Base-by-base conservation (phyloP, 805 yeast genomes). In the Wickerhamiella shivajii region DNA sequence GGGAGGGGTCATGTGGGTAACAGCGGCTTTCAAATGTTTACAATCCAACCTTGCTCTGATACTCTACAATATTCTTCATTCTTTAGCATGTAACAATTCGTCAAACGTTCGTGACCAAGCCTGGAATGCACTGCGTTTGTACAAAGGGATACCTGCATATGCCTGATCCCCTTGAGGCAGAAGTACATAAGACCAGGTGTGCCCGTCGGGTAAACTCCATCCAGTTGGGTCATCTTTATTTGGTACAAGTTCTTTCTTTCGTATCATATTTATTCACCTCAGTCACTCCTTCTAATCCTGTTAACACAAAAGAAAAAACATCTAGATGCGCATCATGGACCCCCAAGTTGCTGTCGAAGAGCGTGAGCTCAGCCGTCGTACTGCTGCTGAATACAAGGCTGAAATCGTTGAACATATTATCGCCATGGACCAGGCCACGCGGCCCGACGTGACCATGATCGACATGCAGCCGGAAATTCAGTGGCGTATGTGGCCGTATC, bases 401-500 rank as follows among this genome's bases (percentile, higher is more conserved):
- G 60, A 56, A 27, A 51, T 60, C 22, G 42, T 52, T 12, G 44
- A 41, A 20, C 60, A 61, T 38, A 47, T 56, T 51, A 38, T 46
- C 11, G 42, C 39, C 21, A 38, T 60, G 46, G 59, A 55, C 39
- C 44, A 35, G 27, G 40, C 29, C 18, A 51, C 59, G 15, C 42
- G 64, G 37, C 79, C 87, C 11, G 63, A 69, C 50, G 47, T 73
- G 40, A 51, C 67, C 49, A 61, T 83, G 58, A 78, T 80, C 44
- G 73, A 70, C 38, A 78, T 78, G 49, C 96, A 84, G 55, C 95
- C 95, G 9, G 90, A 81, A 49, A 63, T 84, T 41, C 71, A 74
- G 36, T 70, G 79, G 55, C 60, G 63, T 30, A 66, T 77, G 54
- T 69, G 96, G 52, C 69, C 69, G 24, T 71, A 73, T 41, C 61